Evolutionary conservation across 805 yeast species (phyloP), one percentile per base, ranked within the genome.

Genomic region (Wickerhamiella musiphila): DNA sequence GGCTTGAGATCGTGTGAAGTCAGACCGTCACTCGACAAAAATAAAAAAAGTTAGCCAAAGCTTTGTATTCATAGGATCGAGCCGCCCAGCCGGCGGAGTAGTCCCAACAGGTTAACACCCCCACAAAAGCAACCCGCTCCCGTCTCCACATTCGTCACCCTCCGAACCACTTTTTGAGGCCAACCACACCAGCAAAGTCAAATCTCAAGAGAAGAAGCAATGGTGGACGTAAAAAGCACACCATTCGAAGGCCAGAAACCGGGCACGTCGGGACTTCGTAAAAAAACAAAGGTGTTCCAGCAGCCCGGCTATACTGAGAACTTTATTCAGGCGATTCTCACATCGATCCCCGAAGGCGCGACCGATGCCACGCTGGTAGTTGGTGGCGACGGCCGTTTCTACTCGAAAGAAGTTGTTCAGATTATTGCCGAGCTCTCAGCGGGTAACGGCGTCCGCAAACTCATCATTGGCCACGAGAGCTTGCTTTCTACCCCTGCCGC

Each of bases 361-460:
- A 34, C 67, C 34, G 77, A 60, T 36, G 64, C 94, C 4, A 70
- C 77, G 3, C 61, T 86, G 38, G 95, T 84, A 1, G 73, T 86
- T 42, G 98, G 98, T 37, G 98, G 98, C 37, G 98, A 86, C 53
- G 96, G 96, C 28, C 73, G 98, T 46, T 86, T 63, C 63, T 90
- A 82, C 62, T 84, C 84, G 52, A 77, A 70, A 44, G 66, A 63
- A 28, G 84, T 83, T 25, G 69, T 90, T 46, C 79, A 82, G 51
- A 58, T 75, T 50, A 86, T 86, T 47, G 77, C 81, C 22, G 58
- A 71, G 44, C 79, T 86, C 33, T 76, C 79, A 38, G 92, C 93
- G 20, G 98, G 86, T 29, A 86, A 86, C 51, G 93, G 93, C 23
- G 93, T 84, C 34, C 63, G 60, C 46, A 79, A 81, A 53, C 60